Evolutionary conservation across 768 basidiomycete species (phyloP), one percentile per base, ranked within the genome.

Genomic region (Leucocoprinus sp.): DNA sequence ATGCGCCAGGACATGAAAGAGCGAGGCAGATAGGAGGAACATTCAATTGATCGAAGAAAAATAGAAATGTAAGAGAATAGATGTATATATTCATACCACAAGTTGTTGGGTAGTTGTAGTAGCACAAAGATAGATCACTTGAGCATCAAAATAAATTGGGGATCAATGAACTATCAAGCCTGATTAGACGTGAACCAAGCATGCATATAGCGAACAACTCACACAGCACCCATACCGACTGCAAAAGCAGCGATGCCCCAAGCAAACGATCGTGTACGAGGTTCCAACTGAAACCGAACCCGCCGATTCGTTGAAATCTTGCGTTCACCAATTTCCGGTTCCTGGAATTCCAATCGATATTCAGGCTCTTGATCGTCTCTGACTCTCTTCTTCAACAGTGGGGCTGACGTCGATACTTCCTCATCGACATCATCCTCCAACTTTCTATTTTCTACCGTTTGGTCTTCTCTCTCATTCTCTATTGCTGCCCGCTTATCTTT

Each of bases 221-320:
- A 91, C 87, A 84, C 74, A 50, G 87, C 89, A 40, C 85, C 76
- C 60, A 86, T 67, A 22, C 89, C 89, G 40, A 90, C 68, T 28
- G 85, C 87, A 63, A 95, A 93, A 15, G 84, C 84, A 28, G 85
- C 72, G 15, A 84, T 69, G 28, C 90, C 90, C 89, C 89, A 93
- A 2, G 83, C 86, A 43, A 83, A 69, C 27, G 81, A 80, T 63
- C 84, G 86, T 54, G 77, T 75, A 56, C 78, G 74, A 8, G 89
- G 80, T 52, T 81, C 74, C 51, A 82, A 58, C 37, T 68, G 58
- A 60, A 75, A 75, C 49, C 76, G 60, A 41, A 81, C 69, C 37
- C 89, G 74, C 37, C 72, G 74, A 59, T 91, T 91, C 23, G 79
- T 68, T 11, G 66, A 67, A 51, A 73, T 70, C n/a, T 52, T 56